Percentiles rank a stretch among this genome's conserved stretches.
Evolutionary conservation across 2,329 filamentous ascomycete species (phyloP).

Genomic region (Alternaria angustiovoidea): DNA sequence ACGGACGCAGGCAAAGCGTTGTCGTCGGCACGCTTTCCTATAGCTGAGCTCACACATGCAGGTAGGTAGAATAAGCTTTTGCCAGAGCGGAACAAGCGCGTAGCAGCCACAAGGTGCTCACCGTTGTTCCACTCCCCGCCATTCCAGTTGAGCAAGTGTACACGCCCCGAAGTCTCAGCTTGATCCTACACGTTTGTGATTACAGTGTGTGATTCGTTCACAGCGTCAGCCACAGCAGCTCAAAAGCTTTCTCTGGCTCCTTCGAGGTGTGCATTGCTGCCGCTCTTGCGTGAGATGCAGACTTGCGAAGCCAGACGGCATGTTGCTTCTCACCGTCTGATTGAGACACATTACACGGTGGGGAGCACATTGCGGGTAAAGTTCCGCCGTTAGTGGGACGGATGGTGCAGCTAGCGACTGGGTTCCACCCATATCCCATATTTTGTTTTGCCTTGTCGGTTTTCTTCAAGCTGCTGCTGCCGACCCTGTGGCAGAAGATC

Average conservation of each 20-base stretch:
- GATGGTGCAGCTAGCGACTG: slow-evolving; percentile 6
- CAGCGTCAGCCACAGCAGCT: slow-evolving; percentile 8
- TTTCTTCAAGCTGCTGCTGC: not conserved
- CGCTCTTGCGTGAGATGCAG: slow-evolving; percentile 2
- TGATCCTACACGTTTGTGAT: slow-evolving; percentile 17
- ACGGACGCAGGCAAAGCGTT: slow-evolving; percentile 5
- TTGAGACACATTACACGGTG: slow-evolving; percentile 10
- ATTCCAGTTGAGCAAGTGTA: not conserved
- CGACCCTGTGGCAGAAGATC: not conserved
- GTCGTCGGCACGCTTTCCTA: slow-evolving; percentile 16
- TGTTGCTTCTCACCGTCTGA: slow-evolving; percentile 38
- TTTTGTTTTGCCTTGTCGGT: slow-evolving; percentile 1
- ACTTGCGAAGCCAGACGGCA: slow-evolving; percentile 11
- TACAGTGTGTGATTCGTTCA: slow-evolving; percentile 17
- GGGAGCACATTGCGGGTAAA: slow-evolving; percentile 14
- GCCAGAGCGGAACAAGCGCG: slow-evolving; percentile 8
- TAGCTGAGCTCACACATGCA: slow-evolving; percentile 9
- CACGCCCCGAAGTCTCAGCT: slow-evolving; percentile 11
- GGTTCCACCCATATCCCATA: slow-evolving; percentile 1
- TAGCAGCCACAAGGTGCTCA: slow-evolving; percentile 13
- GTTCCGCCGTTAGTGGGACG: slow-evolving; percentile 14
- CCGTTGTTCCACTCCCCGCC: slow-evolving; percentile 6
- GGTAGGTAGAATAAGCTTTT: slow-evolving; percentile 12
- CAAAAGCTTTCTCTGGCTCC: not conserved
- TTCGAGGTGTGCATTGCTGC: not conserved